Evolutionary conservation across 805 yeast species (phyloP).

Genomic region (Cyberlindnera maritima): DNA sequence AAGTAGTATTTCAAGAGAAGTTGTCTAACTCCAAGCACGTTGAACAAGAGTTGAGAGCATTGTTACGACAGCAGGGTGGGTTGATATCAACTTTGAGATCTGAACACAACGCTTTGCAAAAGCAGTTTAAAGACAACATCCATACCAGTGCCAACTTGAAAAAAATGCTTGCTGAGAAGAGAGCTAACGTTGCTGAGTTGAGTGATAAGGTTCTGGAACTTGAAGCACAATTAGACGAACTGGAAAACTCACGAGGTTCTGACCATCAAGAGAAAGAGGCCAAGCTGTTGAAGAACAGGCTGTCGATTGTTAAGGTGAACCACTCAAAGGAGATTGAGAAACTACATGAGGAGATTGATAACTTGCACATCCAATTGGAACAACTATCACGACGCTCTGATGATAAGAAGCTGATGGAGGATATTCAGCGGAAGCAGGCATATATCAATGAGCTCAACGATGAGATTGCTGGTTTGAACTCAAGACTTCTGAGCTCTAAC

Average conservation of each 20-base stretch:
- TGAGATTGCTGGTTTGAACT: conserved; percentile 17
- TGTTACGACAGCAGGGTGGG: conserved; percentile 15
- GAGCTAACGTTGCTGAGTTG: conserved; percentile 13
- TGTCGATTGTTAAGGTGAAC: conserved; percentile 21
- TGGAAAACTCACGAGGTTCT: conserved; percentile 3
- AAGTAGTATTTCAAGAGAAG: conserved; percentile 9
- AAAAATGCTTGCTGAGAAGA: conserved; percentile 20
- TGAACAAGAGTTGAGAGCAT: conserved; percentile 17
- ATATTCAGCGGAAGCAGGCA: conserved; percentile 11
- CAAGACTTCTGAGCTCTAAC: conserved; percentile 11
- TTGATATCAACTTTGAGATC: conserved; percentile 16
- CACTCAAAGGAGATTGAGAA: conserved; percentile 24
- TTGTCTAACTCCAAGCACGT: conserved; percentile 13
- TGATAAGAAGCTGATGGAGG: conserved; percentile 13
- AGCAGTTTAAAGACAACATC: conserved; percentile 17
- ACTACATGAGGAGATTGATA: conserved; percentile 16
- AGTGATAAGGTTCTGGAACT: conserved; percentile 15
- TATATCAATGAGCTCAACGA: conserved; percentile 18
- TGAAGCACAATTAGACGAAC: conserved; percentile 17
- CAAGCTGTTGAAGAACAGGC: conserved; percentile 21
- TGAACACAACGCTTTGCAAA: conserved; percentile 14
- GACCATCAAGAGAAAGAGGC: conserved; percentile 18
- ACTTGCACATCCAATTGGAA: conserved; percentile 9
- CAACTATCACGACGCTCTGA: conserved; percentile 1
- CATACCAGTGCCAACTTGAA: conserved; percentile 12